These are phyloP conservation scores for Jasminum sambac DNA, from an alignment of 257 asterid species.

Conservation along the genomic window DNA sequence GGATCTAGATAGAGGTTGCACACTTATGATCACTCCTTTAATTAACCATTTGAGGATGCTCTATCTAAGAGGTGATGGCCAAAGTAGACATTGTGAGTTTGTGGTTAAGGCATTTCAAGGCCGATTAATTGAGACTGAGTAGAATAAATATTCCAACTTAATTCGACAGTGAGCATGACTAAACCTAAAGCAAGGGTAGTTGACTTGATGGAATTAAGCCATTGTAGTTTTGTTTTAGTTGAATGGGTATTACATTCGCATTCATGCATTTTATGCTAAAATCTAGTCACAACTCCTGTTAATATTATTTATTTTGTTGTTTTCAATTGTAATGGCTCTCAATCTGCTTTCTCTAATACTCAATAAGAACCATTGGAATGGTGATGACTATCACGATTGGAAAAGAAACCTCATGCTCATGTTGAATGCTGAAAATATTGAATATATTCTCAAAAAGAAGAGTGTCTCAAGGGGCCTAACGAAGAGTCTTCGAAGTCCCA, in stretches of 20 bases:
- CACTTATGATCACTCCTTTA: not conserved
- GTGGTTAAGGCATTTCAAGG: too few relatives aligned
- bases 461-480: not conserved
- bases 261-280: not conserved
- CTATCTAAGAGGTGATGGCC: not conserved
- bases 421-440: too few relatives aligned
- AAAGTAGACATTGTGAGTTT: not conserved
- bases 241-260: not conserved
- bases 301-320: too few relatives aligned
- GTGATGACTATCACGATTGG: not conserved
- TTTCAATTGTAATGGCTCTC: not conserved
- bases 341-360: not conserved
- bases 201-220: too few relatives aligned
- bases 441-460: not conserved
- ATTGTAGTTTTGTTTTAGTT: too few relatives aligned
- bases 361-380: too few relatives aligned
- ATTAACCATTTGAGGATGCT: not conserved
- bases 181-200: too few relatives aligned
- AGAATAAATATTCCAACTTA: too few relatives aligned
- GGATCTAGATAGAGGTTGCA: not conserved
- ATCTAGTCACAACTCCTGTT: not conserved
- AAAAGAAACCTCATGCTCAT: not conserved
- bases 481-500: not conserved
- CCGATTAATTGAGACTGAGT: too few relatives aligned
- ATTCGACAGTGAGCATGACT: too few relatives aligned